A percentile compares a stretch with the other conserved stretches of the same genome.
Conservation (phyloP, 225 moss, liverwort and hornwort genomes). For the Pseudisothecium myosuroides region DNA sequence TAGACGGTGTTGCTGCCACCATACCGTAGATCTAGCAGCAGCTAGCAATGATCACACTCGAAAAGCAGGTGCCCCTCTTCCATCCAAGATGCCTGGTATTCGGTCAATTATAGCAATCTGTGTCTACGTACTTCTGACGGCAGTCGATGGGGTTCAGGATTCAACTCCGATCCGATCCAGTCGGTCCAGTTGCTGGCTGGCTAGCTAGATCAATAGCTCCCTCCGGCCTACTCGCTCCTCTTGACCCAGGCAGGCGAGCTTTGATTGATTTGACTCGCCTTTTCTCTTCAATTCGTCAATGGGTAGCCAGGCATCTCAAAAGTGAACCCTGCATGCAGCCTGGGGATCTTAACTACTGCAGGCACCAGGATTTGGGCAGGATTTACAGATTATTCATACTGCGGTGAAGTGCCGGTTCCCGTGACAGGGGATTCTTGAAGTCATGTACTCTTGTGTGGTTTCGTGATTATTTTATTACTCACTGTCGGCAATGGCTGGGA, state of each 20-base stretch:
- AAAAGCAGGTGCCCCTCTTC: not conserved
- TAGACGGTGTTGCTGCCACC: not conserved
- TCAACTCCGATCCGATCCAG: not conserved
- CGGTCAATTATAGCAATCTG: not conserved
- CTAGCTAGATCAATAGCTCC: not conserved
- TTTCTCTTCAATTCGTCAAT: not conserved
- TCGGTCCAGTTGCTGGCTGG: not conserved
- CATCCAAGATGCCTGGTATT: not conserved
- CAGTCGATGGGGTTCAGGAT: not conserved
- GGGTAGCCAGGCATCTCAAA: not conserved
- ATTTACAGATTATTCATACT: not conserved
- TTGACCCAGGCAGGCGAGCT: not conserved
- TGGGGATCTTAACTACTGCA: conserved; percentile 3
- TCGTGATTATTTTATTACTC: not conserved
- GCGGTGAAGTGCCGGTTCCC: not conserved
- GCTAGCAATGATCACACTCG: not conserved
- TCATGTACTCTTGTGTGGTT: not conserved
- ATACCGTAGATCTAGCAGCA: conserved; percentile 5
- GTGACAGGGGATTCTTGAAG: not conserved
- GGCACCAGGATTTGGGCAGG: conserved; percentile 14
- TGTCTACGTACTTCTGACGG: conserved; percentile 3
- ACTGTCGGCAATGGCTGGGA: conserved; percentile 5
- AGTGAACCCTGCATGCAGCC: not conserved
- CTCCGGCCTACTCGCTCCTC: not conserved
- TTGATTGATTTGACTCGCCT: not conserved